Evolutionary conservation across 164 flowering plant genomes (phyloP).

Genomic region (Berberis thunbergii): DNA sequence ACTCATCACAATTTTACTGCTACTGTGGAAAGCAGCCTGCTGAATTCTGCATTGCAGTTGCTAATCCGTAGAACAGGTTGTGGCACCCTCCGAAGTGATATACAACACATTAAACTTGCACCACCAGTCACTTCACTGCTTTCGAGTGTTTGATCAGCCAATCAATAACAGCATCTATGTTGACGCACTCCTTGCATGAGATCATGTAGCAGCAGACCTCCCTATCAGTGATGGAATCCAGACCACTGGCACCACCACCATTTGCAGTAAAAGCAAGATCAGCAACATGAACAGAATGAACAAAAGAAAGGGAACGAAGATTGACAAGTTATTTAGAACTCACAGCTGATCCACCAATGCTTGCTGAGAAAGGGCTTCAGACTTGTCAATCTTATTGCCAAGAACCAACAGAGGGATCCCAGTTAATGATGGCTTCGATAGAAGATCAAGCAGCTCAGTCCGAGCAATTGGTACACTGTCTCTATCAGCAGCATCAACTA

Average conservation of each 20-base stretch:
- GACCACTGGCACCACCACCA: conserved; percentile 34
- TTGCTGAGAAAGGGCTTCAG: conserved; percentile 85
- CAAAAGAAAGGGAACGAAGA: background rate
- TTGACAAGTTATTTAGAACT: conserved; percentile 16
- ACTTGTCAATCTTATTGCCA: conserved; percentile 87
- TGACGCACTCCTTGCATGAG: conserved; percentile 77
- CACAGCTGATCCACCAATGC: conserved; percentile 87
- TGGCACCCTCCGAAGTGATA: no score
- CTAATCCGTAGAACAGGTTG: no score
- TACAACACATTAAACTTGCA: background rate
- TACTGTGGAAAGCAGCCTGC: no score
- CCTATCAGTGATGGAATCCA: conserved; percentile 49
- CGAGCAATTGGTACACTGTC: conserved; percentile 73
- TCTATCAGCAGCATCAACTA: conserved; percentile 92
- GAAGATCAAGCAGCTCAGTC: conserved; percentile 74
- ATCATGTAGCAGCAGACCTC: conserved; percentile 92
- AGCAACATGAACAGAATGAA: background rate
- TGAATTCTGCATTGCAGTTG: no score
- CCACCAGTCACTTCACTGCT: conserved; percentile 35
- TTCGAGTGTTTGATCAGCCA: conserved; percentile 91
- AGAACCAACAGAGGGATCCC: conserved; percentile 80
- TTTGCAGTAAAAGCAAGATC: background rate
- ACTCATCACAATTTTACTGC: no score
- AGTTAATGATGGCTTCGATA: conserved; percentile 57
- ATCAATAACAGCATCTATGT: conserved; percentile 68